phyloP scores from a whole-genome alignment of 371 early-diverging fungal species.

The Parasitella parasitica region DNA sequence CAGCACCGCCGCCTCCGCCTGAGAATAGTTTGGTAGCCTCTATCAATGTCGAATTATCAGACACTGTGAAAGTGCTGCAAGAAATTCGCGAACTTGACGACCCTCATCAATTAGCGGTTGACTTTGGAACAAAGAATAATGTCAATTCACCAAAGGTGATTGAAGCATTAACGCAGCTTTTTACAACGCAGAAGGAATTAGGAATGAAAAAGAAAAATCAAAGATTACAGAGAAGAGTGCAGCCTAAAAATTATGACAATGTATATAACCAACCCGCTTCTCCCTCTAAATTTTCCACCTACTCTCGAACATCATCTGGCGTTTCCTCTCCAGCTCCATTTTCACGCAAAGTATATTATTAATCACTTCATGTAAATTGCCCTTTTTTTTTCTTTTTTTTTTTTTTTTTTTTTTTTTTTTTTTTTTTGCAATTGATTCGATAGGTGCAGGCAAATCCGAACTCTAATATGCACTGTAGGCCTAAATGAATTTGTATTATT shows the following conservation, averaged over 20 bases:
- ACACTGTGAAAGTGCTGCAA: neutral
- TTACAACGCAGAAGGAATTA: slow-evolving; percentile 12
- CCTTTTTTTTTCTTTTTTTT: neutral
- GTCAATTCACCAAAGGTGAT: neutral
- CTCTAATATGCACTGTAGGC: too few species aligned
- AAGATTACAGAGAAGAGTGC: slow-evolving; percentile 9
- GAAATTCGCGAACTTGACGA: slow-evolving; percentile 20
- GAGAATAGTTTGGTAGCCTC: slow-evolving; percentile 10
- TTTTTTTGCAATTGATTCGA: too few species aligned
- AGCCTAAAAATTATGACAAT: neutral
- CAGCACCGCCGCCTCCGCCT: slow-evolving; percentile 20
- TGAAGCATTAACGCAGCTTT: slow-evolving; percentile 12
- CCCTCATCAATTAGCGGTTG: slow-evolving; percentile 8
- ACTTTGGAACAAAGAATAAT: slow-evolving; percentile 15
- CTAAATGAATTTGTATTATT: too few species aligned
- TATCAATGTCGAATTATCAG: slow-evolving; percentile 16
- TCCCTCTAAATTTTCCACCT: neutral
- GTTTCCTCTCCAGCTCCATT: neutral
- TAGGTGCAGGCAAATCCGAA: too few species aligned
- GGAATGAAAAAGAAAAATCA: slow-evolving; percentile 13
- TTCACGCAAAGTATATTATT: slow-evolving; percentile 12
- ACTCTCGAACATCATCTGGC: neutral
- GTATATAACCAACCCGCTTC: slow-evolving; percentile 4
- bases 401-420: neutral
- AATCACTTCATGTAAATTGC: neutral